Percentiles rank a stretch among this genome's conserved stretches.
These are phyloP conservation scores for Boletus fagicola DNA, from an alignment of 768 basidiomycete genomes.

Conservation along the genomic window DNA sequence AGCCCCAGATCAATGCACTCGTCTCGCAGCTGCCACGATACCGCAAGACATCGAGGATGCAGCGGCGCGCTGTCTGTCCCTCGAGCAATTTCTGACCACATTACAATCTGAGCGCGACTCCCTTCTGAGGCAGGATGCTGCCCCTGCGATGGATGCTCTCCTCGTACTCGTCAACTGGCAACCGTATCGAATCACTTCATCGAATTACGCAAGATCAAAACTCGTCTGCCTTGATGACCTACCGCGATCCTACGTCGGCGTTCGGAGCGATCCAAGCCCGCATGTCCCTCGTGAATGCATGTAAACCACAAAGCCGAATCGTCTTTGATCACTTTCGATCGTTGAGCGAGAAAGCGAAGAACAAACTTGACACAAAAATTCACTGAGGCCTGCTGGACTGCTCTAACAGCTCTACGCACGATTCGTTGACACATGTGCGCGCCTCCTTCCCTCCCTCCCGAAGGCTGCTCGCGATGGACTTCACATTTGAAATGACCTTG, in stretches of 20 bases:
- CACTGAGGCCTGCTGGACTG: conserved; percentile 1
- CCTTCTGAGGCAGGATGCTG: not conserved
- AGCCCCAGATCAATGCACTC: conserved; percentile 3
- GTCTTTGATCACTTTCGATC: conserved; percentile 6
- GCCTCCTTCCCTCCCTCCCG: not conserved
- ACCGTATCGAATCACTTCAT: conserved; percentile 7
- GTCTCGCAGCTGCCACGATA: conserved; percentile 1
- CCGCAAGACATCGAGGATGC: conserved; percentile 8
- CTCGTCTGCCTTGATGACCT: not conserved
- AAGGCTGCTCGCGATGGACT: conserved; percentile 11
- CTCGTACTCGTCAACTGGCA: conserved; percentile 5
- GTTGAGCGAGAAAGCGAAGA: conserved; percentile 8
- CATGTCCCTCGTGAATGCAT: conserved; percentile 2
- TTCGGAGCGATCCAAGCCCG: conserved; percentile 1
- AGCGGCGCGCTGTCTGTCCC: not conserved
- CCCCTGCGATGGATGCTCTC: conserved; percentile 8
- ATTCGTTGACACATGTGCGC: not conserved
- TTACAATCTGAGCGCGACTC: conserved; percentile 4
- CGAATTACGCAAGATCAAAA: not conserved
- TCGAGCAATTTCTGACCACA: conserved; percentile 1
- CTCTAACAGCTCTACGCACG: not conserved
- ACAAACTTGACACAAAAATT: conserved; percentile 8
- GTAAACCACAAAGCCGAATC: conserved; percentile 6
- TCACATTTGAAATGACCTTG: conserved; percentile 7
- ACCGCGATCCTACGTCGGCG: conserved; percentile 1